phyloP scores from a whole-genome alignment of 1,284 basidiomycete genomes.

The Malassezia nana region DNA sequence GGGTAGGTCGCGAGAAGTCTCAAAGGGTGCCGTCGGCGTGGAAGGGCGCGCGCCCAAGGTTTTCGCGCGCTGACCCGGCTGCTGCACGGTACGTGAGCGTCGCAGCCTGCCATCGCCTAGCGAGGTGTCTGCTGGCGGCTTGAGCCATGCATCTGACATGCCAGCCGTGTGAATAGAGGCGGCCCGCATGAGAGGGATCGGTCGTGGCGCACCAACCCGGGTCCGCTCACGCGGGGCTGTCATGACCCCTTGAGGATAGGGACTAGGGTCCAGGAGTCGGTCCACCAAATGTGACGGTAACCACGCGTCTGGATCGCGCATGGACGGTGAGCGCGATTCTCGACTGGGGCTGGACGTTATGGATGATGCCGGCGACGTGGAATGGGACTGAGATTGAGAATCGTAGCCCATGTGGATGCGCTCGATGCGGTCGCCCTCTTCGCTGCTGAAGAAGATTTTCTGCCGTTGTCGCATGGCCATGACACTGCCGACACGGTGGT shows the following conservation, averaged over 20 bases:
- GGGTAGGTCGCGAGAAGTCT: background rate
- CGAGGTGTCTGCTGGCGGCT: too few relatives aligned
- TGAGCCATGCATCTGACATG: background rate
- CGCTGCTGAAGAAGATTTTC: conserved; percentile 35
- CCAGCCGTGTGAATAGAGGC: background rate
- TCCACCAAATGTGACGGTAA: background rate
- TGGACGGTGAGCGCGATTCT: background rate
- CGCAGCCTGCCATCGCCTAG: too few relatives aligned
- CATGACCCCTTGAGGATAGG: background rate
- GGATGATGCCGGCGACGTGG: background rate
- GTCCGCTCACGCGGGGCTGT: background rate
- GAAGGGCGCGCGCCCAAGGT: background rate
- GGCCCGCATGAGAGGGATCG: background rate
- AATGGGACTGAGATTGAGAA: background rate
- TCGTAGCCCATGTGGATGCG: conserved; percentile 14
- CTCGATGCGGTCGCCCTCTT: conserved; percentile 40
- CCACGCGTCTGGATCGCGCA: background rate
- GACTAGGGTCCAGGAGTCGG: background rate
- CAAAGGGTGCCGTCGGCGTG: background rate
- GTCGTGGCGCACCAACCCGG: background rate
- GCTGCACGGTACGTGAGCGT: background rate
- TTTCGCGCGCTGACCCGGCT: background rate
- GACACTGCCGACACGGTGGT: conserved; percentile 31
- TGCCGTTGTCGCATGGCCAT: conserved; percentile 45
- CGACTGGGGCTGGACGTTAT: background rate